Conservation (phyloP, 345 rosid species). For the Citropsis articulata region DNA sequence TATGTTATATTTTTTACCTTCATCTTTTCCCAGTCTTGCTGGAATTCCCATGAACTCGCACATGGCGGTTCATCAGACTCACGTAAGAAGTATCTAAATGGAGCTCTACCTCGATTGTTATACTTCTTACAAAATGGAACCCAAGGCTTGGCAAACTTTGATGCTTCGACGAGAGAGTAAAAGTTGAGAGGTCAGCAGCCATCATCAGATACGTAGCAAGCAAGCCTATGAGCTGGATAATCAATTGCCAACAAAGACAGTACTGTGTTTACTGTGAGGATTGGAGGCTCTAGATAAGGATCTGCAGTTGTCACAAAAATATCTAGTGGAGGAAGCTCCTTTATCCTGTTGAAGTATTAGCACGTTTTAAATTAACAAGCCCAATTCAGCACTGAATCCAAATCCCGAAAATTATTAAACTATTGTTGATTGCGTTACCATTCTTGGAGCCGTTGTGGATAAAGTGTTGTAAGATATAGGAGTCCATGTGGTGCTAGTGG, state of each 20-base stretch:
- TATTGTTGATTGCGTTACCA: constrained; percentile 19
- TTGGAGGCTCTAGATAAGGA: constrained; percentile 43
- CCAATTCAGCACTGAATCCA: too few species aligned
- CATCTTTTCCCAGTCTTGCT: constrained; percentile 35
- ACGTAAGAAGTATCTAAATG: constrained; percentile 53
- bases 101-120: constrained; percentile 52
- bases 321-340: constrained; percentile 55
- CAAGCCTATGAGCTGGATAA: constrained; percentile 40
- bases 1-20: constrained; percentile 36
- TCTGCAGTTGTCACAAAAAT: constrained; percentile 59
- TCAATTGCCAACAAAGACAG: constrained; percentile 52
- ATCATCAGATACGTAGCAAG: constrained; percentile 55
- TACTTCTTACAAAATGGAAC: constrained; percentile 70
- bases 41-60: constrained; percentile 36
- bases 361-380: not conserved
- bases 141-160: constrained; percentile 67
- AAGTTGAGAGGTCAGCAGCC: constrained; percentile 56
- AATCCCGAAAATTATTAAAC: too few species aligned
- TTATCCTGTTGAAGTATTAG: constrained; percentile 18
- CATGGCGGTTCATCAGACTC: not conserved
- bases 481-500: constrained; percentile 49
- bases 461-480: constrained; percentile 41
- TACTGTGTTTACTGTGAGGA: constrained; percentile 46
- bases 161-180: constrained; percentile 59
- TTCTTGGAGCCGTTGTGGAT: constrained; percentile 41